These are phyloP conservation scores for Cryptosporidium baileyi DNA, from an alignment of 169 alveolate species.

Conservation along the genomic window DNA sequence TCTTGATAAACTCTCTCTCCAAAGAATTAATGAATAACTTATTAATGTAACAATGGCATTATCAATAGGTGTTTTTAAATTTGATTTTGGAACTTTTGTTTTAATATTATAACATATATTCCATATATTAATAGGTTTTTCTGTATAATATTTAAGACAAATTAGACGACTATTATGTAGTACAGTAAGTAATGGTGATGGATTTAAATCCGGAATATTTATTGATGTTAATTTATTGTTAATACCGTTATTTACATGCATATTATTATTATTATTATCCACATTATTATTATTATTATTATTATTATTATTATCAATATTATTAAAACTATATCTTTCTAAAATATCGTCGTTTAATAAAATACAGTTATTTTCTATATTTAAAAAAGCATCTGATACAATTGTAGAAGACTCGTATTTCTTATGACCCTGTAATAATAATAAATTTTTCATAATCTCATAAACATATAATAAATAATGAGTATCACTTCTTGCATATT, in stretches of 20 bases:
- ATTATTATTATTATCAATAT: neutral
- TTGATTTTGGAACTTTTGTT: neutral
- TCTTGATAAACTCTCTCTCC: constrained; percentile 54
- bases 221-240: neutral
- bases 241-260: neutral
- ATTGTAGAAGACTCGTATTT: neutral
- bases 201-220: neutral
- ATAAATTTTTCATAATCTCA: constrained; percentile 81
- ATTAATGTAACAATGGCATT: neutral
- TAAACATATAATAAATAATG: constrained; percentile 88
- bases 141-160: constrained; percentile 20
- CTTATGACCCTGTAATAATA: constrained; percentile 33
- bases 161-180: constrained; percentile 47
- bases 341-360: neutral
- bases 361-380: neutral
- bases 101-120: neutral
- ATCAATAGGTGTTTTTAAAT: constrained; percentile 11
- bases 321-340: neutral
- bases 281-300: neutral
- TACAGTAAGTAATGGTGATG: constrained; percentile 40
- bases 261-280: neutral
- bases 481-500: constrained; percentile 92
- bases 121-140: constrained; percentile 53
- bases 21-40: neutral
- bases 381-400: constrained; percentile 22